These are phyloP conservation scores for Lathyrus tuberosus DNA, from an alignment of 306 rosid species.

Conservation along the genomic window DNA sequence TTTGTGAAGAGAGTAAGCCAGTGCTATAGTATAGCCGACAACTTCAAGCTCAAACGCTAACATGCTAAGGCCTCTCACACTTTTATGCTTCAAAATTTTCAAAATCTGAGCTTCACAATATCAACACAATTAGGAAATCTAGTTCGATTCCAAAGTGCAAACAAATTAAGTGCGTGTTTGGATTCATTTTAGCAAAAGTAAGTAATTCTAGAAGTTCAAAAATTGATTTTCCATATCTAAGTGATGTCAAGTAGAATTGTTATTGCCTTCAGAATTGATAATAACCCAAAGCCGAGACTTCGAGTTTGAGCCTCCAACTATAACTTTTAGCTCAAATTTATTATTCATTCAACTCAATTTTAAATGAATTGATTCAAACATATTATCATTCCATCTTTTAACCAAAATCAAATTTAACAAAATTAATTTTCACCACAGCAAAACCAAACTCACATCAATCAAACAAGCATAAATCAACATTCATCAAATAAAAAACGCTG, in stretches of 20 bases:
- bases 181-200: background rate
- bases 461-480: conserved; percentile 15
- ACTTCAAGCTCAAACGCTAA: conserved; percentile 87
- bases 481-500: background rate
- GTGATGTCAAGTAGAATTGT: background rate
- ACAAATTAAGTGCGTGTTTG: background rate
- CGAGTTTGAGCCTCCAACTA: background rate
- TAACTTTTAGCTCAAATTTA: background rate
- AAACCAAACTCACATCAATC: background rate
- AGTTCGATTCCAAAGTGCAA: background rate
- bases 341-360: background rate
- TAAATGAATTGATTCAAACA: background rate
- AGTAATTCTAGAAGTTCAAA: background rate
- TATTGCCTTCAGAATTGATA: background rate
- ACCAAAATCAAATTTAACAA: background rate
- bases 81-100: conserved; percentile 67
- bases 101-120: conserved; percentile 62
- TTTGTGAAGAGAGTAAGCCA: conserved; percentile 90
- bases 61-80: conserved; percentile 89
- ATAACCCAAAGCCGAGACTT: background rate
- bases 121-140: conserved; percentile 11
- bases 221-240: background rate
- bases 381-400: no score
- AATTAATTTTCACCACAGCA: background rate
- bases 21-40: conserved; percentile 79